These are phyloP conservation scores for Fusarium compactum DNA, from an alignment of 2,329 filamentous ascomycete genomes.

Conservation along the genomic window DNA sequence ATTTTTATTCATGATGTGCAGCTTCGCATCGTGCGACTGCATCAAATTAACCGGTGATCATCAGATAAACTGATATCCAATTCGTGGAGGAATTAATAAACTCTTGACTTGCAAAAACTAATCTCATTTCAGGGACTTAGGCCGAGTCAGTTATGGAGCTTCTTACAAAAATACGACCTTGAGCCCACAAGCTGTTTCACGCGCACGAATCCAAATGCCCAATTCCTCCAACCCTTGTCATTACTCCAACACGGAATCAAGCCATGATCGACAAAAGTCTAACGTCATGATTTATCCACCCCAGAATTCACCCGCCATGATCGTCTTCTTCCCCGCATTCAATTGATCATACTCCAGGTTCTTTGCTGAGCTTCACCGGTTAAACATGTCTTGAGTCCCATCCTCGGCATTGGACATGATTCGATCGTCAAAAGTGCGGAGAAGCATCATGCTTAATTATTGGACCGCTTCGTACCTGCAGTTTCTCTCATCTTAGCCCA, in stretches of 20 bases:
- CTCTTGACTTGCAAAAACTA: slow-evolving; percentile 8
- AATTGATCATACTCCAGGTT: background rate
- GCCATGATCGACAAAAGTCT: slow-evolving; percentile 20
- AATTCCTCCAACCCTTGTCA: background rate
- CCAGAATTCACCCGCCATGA: slow-evolving; percentile 29
- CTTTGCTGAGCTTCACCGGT: background rate
- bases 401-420: slow-evolving; percentile 20
- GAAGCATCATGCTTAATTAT: slow-evolving; percentile 11
- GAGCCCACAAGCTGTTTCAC: slow-evolving; percentile 19
- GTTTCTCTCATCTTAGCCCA: background rate
- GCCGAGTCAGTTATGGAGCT: slow-evolving; percentile 20
- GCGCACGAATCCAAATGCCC: slow-evolving; percentile 33
- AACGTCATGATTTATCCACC: slow-evolving; percentile 28
- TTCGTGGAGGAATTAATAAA: slow-evolving; percentile 31
- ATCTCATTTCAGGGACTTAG: slow-evolving; percentile 7
- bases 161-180: slow-evolving; percentile 6
- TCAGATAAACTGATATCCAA: slow-evolving; percentile 3
- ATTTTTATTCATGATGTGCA: background rate
- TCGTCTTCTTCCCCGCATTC: slow-evolving; percentile 23
- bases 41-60: slow-evolving; percentile 12
- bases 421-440: slow-evolving; percentile 34
- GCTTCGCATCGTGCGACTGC: background rate
- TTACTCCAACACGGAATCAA: slow-evolving; percentile 19
- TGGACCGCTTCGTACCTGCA: slow-evolving; percentile 34
- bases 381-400: slow-evolving; percentile 15